Conservation (phyloP, 1,139 yeast genomes). For the Suhomyces chickasaworum region DNA sequence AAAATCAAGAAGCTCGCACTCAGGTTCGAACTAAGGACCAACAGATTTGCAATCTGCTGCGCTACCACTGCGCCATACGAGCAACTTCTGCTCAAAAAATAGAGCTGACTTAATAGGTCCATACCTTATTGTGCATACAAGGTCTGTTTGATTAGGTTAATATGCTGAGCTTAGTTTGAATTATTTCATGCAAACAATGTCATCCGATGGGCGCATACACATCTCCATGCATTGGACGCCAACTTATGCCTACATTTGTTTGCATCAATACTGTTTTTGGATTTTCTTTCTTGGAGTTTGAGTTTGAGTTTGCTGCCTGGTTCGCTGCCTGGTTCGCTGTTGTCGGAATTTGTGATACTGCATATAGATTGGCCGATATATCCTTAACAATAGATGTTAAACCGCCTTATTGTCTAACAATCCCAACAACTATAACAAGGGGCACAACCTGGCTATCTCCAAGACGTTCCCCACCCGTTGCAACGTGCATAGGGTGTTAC, state of each 20-base stretch:
- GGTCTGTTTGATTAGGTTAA: too few relatives aligned
- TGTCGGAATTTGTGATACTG: background rate
- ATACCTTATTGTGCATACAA: too few relatives aligned
- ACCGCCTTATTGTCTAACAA: background rate
- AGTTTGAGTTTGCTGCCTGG: too few relatives aligned
- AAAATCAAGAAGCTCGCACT: conserved; percentile 60
- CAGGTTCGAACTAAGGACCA: conserved; percentile 88
- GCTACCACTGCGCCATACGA: conserved; percentile 90
- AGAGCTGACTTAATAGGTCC: too few relatives aligned
- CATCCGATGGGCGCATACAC: too few relatives aligned
- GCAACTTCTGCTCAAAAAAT: conserved; percentile 42
- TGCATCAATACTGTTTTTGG: too few relatives aligned
- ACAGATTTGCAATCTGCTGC: conserved; percentile 92
- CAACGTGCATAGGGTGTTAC: background rate
- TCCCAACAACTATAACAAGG: background rate
- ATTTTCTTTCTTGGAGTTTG: too few relatives aligned
- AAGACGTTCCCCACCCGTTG: background rate
- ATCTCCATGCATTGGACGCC: too few relatives aligned
- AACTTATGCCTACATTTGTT: too few relatives aligned
- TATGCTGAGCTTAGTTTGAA: too few relatives aligned
- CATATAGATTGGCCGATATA: background rate
- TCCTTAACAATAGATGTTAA: background rate
- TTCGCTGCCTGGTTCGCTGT: too few relatives aligned
- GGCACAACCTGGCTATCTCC: background rate
- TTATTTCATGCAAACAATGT: too few relatives aligned